Base-by-base conservation (phyloP, 768 basidiomycete genomes). In the Termitomyces sp. region DNA sequence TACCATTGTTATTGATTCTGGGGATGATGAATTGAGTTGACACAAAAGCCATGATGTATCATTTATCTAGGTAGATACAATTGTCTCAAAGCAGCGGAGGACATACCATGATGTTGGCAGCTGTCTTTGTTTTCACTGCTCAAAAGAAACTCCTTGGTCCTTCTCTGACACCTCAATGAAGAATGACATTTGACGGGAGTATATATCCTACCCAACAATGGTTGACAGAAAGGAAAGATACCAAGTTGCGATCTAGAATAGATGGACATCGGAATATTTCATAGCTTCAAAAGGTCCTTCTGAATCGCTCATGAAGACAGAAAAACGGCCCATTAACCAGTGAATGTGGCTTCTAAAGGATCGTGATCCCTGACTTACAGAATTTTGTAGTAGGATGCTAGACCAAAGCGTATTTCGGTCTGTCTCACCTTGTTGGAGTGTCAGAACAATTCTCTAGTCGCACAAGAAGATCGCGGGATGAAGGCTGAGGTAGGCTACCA, bases 1-100 rank as follows among this genome's bases (percentile, higher is more conserved):
- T 45, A 52, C 63, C 8, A 71, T 73, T 54, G 65, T 71, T 12
- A 59, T 75, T 47, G 71, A 75, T 55, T 71, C 71, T 26, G 68
- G 71, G 47, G 70, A 71, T 51, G 70, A 73, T 54, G 53, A 55
- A 37, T 12, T 32, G n/a, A 42, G 30, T 15, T 10, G 3, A 32
- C 41, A 19, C 40, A 19, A 21, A 40, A 11, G n/a, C 19, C 30
- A 34, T 52, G 21, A 51, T 21, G 28, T 30, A 14, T 42, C 19
- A 32, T 22, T 21, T 15, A 28, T 35, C 2, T 40, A 19, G 26
- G 9, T 19, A 28, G 26, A 5, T 30, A 21, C 19, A 47, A 14
- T 22, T 15, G 11, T 34, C 3, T 9, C 55, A 17, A 3, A 28
- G 28, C 28, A 28, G 7, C 7, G 28, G 28, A 50, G 17, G 9